Base-by-base conservation (phyloP, 2,329 filamentous ascomycete genomes). In the Trichophyton verrucosum region DNA sequence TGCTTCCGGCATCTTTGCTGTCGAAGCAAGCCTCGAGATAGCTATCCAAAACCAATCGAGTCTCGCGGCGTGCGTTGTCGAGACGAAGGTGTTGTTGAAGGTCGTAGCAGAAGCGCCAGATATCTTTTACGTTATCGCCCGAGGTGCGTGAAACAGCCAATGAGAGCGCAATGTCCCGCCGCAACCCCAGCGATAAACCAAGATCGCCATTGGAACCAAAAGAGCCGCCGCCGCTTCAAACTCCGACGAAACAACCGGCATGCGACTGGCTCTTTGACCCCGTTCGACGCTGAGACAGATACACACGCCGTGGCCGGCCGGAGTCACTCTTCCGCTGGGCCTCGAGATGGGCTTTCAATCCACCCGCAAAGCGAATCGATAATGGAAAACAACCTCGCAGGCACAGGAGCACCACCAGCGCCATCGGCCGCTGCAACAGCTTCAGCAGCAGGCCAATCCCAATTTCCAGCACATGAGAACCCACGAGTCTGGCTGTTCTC, bases 401-500 rank as follows among this genome's bases (percentile, higher is more conserved):
- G 68, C 60, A 65, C 67, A 8, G 40, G 40, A 44, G 15, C 40
- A 44, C 11, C 40, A n/a, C 33, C 33, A 38, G 33, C 33, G 11
- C 11, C 33, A 13, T 11, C 33, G 3, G 9, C 33, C 9, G 11
- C 9, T 65, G 70, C 72, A 62, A 66, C 65, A 64, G 67, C 69
- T 63, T 9, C 22, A 30, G 11, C 11, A 13, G 13, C 24, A 5
- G n/a, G 24, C 22, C 49, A 53, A 62, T 65, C 68, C 55, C 81
- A 81, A 63, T 85, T 85, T 66, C 83, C 83, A 47, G 75, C 78
- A 33, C 82, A 85, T 72, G 80, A 81, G 70, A 80, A 79, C 57
- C 91, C 91, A 58, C 86, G 92, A 69, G 89, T 92, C 69, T 97
- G 94, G 94, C 86, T 99, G 70, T 78, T 99, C 65, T 96, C 91